Evolutionary conservation across 768 basidiomycete genomes (phyloP), one percentile per base, ranked within the genome.

Genomic region (Mycena epipterygia): DNA sequence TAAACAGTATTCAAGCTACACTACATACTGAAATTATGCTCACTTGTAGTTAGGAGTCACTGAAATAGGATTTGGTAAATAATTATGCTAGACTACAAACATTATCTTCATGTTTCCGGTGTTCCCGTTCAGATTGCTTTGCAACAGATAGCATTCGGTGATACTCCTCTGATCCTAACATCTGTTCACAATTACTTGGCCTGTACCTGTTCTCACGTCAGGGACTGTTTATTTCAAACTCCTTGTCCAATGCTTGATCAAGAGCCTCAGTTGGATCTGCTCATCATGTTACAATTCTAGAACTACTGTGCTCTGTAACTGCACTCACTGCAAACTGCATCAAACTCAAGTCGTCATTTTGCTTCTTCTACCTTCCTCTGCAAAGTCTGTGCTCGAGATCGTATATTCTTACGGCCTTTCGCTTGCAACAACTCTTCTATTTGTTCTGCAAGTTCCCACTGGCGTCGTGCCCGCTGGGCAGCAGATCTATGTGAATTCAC

Each of bases 201-300:
- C 46, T 48, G 46, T 23, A 48, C 46, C 46, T 48, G n/a, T 48
- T 48, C 46, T 23, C 46, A 48, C 23, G 46, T 23, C 46, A 5
- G 46, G 46, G 46, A 48, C 23, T 48, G 46, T 48, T 48, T 48
- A 48, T 48, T 48, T 48, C n/a, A 23, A 48, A 48, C 46, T 48
- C 46, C n/a, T 48, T 48, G 46, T 48, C 46, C 46, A 48, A 48
- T 48, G 23, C 46, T 25, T 48, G 46, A 25, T 48, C 16, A 9
- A 48, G 23, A 48, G 46, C n/a, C n/a, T 51, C 49, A 29, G 49
- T 30, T 30, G 27, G 49, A 51, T 51, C 29, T 51, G 27, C 49
- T 51, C 27, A 27, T 51, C 49, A 51, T 51, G 29, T 51, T 51
- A 27, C 3, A 29, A 51, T 51, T 30, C 35, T 27, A 51, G 17